A percentile compares a stretch with the other conserved stretches of the same genome.
phyloP scores from a whole-genome alignment of 495 filamentous ascomycete species.

The Neurospora intermedia region DNA sequence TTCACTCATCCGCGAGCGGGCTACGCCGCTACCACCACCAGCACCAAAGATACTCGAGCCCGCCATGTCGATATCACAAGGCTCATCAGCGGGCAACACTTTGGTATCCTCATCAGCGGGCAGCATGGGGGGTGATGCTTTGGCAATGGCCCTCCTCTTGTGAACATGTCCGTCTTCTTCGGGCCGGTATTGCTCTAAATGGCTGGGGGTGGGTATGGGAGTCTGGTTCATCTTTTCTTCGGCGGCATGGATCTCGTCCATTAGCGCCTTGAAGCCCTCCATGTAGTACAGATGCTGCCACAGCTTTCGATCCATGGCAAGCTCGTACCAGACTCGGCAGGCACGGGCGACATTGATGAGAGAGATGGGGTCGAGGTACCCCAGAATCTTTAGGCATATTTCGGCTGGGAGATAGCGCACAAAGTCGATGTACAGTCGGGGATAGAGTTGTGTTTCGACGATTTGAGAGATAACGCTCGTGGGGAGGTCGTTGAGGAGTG shows the following conservation, averaged over 20 bases:
- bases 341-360: constrained; percentile 67
- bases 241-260: constrained; percentile 51
- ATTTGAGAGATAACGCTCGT: constrained; percentile 68
- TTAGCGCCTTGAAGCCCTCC: constrained; percentile 76
- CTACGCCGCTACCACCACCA: not conserved
- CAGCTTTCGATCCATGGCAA: constrained; percentile 72
- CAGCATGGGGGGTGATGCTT: not conserved
- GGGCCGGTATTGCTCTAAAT: constrained; percentile 20
- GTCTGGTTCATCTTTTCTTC: constrained; percentile 46
- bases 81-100: constrained; percentile 34
- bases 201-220: constrained; percentile 11
- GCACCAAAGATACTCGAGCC: constrained; percentile 27
- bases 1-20: not conserved
- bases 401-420: constrained; percentile 76
- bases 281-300: constrained; percentile 73
- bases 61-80: constrained; percentile 16
- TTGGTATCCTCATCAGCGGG: constrained; percentile 33
- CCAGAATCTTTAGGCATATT: constrained; percentile 77
- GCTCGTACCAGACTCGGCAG: constrained; percentile 70
- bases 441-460: constrained; percentile 55
- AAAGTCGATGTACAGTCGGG: constrained; percentile 84
- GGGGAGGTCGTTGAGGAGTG: constrained; percentile 59
- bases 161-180: constrained; percentile 30
- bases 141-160: constrained; percentile 38
- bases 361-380: constrained; percentile 66